Conservation (phyloP, 73 alveolate genomes). For the Vitrella brassicaformis region DNA sequence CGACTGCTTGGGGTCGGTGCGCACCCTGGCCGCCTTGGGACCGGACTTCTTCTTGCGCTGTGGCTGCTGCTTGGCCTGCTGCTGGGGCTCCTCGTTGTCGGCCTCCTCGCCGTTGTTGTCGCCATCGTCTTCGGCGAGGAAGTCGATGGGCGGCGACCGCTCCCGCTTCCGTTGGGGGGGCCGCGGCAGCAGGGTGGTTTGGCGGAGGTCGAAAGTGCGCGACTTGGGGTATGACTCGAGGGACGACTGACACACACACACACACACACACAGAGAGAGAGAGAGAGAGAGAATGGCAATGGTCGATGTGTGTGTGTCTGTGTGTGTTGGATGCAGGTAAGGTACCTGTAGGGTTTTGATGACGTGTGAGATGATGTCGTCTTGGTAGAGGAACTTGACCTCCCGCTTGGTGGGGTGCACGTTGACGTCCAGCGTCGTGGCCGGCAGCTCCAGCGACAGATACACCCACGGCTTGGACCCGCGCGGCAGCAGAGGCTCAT, state of each 20-base stretch:
- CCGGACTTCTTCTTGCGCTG: background rate
- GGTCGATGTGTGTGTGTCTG: background rate
- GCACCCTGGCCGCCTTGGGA: conserved; percentile 9
- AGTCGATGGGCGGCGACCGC: background rate
- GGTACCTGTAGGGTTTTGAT: background rate
- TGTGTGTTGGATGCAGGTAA: background rate
- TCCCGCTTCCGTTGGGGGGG: background rate
- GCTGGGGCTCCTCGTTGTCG: background rate
- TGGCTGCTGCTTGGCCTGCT: background rate
- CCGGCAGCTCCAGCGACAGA: conserved; percentile 41
- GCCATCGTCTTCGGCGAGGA: background rate
- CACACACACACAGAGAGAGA: background rate
- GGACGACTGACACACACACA: background rate
- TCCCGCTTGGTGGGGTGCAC: conserved; percentile 71
- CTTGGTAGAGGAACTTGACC: conserved; percentile 10
- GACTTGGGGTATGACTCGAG: background rate
- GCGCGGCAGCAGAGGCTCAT: conserved; percentile 47
- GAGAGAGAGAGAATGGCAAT: background rate
- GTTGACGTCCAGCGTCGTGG: conserved; percentile 55
- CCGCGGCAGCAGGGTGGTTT: background rate
- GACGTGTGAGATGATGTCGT: background rate
- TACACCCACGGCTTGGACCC: conserved; percentile 54
- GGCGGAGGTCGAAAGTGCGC: background rate
- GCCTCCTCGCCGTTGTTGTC: background rate
- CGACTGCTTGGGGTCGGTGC: conserved; percentile 29